phyloP scores from a whole-genome alignment of 129 eudicot genomes.

The Lactuca saligna region DNA sequence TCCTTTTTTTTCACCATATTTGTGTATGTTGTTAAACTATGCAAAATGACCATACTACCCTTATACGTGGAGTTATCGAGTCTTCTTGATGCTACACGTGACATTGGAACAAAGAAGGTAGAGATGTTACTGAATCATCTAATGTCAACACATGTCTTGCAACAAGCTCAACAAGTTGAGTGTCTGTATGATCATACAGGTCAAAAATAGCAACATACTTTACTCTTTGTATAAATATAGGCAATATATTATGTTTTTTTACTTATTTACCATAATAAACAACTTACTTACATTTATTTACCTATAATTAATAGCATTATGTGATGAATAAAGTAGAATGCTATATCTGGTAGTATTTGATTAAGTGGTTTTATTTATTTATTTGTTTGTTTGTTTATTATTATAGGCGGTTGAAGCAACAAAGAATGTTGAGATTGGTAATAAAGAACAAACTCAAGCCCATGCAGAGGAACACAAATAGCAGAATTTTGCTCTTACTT shows the following conservation, averaged over 20 bases:
- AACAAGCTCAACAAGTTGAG: conserved; percentile 92
- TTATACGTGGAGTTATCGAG: conserved; percentile 62
- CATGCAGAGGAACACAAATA: conserved; percentile 76
- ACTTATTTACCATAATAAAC: not conserved
- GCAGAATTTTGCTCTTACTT: conserved; percentile 84
- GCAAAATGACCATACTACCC: too few relatives aligned
- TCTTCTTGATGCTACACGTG: conserved; percentile 87
- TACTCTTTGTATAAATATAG: not conserved
- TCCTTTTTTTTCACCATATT: too few relatives aligned
- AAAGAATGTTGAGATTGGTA: conserved; percentile 69
- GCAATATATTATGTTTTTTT: not conserved
- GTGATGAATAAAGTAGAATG: too few relatives aligned
- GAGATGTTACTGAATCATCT: conserved; percentile 93
- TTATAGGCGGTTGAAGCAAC: conserved; percentile 90
- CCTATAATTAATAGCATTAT: too few relatives aligned
- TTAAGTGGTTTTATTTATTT: too few relatives aligned
- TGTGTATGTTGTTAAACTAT: too few relatives aligned
- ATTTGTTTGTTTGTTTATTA: too few relatives aligned
- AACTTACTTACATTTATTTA: not conserved
- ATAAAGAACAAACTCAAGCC: conserved; percentile 69
- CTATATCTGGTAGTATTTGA: too few relatives aligned
- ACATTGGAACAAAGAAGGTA: conserved; percentile 86
- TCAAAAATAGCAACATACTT: conserved; percentile 16
- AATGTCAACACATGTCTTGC: conserved; percentile 92
- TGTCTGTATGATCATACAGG: conserved; percentile 91